Conservation (phyloP, 2,329 filamentous ascomycete genomes). For the Aspergillus quadrilineatus region DNA sequence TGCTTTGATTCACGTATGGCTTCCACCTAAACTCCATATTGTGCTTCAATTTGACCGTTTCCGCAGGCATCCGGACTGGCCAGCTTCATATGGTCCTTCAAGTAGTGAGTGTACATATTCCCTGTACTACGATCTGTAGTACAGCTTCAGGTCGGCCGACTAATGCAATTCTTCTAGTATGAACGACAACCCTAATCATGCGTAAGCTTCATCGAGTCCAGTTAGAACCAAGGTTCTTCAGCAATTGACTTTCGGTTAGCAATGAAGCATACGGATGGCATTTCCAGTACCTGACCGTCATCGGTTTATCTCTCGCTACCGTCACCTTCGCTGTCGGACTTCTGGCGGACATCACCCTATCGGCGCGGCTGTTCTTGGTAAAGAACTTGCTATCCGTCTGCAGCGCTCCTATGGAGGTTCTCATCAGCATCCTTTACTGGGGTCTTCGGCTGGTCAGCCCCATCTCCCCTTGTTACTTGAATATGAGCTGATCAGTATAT, state of each 20-base stretch:
- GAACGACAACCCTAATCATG: conserved; percentile 43
- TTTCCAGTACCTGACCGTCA: conserved; percentile 64
- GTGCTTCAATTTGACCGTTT: background rate
- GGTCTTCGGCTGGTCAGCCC: conserved; percentile 50
- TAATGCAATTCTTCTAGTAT: conserved; percentile 31
- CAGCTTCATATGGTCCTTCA: conserved; percentile 47
- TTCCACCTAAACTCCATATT: background rate
- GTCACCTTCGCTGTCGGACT: conserved; percentile 55
- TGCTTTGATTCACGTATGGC: conserved; percentile 43
- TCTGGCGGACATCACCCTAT: conserved; percentile 56
- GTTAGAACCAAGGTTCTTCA: background rate
- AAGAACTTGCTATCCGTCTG: conserved; percentile 61
- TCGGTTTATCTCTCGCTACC: conserved; percentile 58
- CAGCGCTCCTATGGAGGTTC: conserved; percentile 59
- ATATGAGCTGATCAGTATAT: background rate
- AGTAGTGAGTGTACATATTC: conserved; percentile 38
- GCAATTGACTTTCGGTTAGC: conserved; percentile 31
- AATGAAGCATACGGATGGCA: conserved; percentile 65
- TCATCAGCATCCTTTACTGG: conserved; percentile 64
- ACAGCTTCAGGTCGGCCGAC: background rate
- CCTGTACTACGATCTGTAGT: background rate
- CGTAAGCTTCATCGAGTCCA: conserved; percentile 28
- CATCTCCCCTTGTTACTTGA: background rate
- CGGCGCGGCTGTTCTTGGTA: conserved; percentile 51
- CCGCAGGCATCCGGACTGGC: conserved; percentile 39